Conservation (phyloP, 2,329 filamentous ascomycete genomes). For the Pseudogymnoascus sp. region DNA sequence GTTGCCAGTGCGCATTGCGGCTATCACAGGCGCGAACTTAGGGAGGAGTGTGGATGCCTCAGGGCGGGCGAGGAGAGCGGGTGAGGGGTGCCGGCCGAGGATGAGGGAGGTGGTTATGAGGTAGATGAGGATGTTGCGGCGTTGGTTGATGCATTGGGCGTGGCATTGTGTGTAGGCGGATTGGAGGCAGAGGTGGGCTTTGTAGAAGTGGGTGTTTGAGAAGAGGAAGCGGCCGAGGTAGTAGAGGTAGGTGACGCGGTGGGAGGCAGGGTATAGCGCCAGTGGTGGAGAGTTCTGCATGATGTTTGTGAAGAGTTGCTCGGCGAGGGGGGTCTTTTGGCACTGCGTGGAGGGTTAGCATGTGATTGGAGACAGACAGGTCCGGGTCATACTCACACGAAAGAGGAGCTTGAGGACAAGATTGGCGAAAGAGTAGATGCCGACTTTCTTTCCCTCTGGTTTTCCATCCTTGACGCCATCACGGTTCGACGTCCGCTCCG, state of each 20-base stretch:
- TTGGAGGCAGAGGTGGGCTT: constrained; percentile 68
- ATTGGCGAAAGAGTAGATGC: constrained; percentile 89
- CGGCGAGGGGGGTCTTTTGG: constrained; percentile 72
- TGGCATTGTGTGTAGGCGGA: constrained; percentile 74
- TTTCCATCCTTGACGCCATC: constrained; percentile 48
- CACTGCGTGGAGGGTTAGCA: constrained; percentile 42
- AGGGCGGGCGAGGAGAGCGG: constrained; percentile 56
- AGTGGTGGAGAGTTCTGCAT: constrained; percentile 75
- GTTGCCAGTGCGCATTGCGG: constrained; percentile 66
- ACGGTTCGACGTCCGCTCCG: constrained; percentile 64
- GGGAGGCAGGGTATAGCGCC: constrained; percentile 71
- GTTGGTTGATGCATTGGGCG: constrained; percentile 66
- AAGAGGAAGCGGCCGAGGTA: constrained; percentile 89
- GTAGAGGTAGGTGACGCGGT: constrained; percentile 89
- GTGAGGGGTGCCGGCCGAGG: constrained; percentile 73
- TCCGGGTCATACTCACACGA: constrained; percentile 47
- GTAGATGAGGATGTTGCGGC: constrained; percentile 73
- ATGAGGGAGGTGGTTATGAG: constrained; percentile 78
- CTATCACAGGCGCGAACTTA: constrained; percentile 66
- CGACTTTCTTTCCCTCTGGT: constrained; percentile 77
- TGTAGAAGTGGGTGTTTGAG: constrained; percentile 73
- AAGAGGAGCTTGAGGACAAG: constrained; percentile 83
- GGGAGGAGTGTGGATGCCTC: constrained; percentile 59
- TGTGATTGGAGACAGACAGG: background rate
- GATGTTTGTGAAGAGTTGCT: constrained; percentile 86